phyloP scores from a whole-genome alignment of 176 grass and related monocot genomes.

The Ensete ventricosum region DNA sequence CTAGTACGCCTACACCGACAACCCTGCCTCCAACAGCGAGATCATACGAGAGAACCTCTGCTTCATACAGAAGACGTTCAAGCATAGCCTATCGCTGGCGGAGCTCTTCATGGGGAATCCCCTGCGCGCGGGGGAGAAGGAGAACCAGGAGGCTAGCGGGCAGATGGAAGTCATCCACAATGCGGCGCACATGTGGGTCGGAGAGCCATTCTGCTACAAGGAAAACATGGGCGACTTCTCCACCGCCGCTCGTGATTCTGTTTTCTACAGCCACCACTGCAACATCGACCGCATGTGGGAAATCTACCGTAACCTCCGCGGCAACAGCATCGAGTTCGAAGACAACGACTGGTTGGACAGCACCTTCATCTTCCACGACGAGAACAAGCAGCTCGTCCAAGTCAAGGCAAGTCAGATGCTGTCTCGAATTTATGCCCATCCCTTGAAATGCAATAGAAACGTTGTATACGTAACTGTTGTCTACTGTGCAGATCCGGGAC shows the following conservation, averaged over 20 bases:
- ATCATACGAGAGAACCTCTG: slow-evolving; percentile 7
- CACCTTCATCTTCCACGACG: not conserved
- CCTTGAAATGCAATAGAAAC: too few species aligned
- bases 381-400: not conserved
- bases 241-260: not conserved
- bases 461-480: too few species aligned
- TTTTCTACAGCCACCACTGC: slow-evolving; percentile 12
- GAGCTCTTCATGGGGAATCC: slow-evolving; percentile 17
- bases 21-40: not conserved
- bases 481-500: not conserved
- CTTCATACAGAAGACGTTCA: slow-evolving; percentile 16
- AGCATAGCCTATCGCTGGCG: not conserved
- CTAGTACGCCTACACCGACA: not conserved
- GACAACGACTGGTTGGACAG: slow-evolving; percentile 7
- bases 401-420: not conserved
- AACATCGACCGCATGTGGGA: slow-evolving; percentile 11
- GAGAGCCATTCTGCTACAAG: not conserved
- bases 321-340: slow-evolving; percentile 1
- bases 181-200: not conserved
- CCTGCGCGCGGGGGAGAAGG: not conserved
- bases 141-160: not conserved
- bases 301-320: slow-evolving; percentile 6
- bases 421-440: not conserved
- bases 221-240: slow-evolving; percentile 4
- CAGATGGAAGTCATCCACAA: slow-evolving; percentile 10